Evolutionary conservation across 805 yeast species (phyloP).

Genomic region (Metschnikowia koreensis): DNA sequence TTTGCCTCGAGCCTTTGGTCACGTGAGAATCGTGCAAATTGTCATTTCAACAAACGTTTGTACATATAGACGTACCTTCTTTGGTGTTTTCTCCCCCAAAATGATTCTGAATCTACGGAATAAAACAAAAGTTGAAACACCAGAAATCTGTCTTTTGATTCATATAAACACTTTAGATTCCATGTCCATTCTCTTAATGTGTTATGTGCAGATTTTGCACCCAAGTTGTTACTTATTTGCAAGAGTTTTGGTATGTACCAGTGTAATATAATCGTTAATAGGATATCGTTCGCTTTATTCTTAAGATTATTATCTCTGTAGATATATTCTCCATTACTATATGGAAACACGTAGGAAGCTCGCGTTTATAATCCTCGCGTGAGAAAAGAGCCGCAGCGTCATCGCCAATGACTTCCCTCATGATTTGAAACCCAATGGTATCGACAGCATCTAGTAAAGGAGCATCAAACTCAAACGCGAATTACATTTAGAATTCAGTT

Average conservation of each 20-base stretch:
- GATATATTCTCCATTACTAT: too few species aligned
- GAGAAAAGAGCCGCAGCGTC: too few species aligned
- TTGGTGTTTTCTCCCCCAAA: neutral
- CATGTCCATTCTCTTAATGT: neutral
- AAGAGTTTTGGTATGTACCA: neutral
- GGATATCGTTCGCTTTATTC: too few species aligned
- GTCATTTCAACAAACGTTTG: neutral
- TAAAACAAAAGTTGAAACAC: too few species aligned
- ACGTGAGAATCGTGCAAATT: conserved; percentile 1
- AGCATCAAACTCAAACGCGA: too few species aligned
- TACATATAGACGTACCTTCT: neutral
- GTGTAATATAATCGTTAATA: too few species aligned
- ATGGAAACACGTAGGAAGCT: too few species aligned
- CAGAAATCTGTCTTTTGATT: neutral
- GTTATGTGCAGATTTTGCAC: neutral
- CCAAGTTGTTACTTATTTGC: neutral
- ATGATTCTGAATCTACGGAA: neutral
- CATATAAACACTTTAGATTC: neutral
- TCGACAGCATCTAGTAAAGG: too few species aligned
- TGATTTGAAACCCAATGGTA: too few species aligned
- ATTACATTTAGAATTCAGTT: neutral
- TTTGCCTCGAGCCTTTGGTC: conserved; percentile 1
- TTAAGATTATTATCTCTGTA: too few species aligned
- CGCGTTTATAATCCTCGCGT: too few species aligned
- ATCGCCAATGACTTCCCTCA: too few species aligned